A percentile compares a stretch with the other conserved stretches of the same genome.
Evolutionary conservation across 164 flowering plant species (phyloP).

Genomic region (Liriodendron chinense): DNA sequence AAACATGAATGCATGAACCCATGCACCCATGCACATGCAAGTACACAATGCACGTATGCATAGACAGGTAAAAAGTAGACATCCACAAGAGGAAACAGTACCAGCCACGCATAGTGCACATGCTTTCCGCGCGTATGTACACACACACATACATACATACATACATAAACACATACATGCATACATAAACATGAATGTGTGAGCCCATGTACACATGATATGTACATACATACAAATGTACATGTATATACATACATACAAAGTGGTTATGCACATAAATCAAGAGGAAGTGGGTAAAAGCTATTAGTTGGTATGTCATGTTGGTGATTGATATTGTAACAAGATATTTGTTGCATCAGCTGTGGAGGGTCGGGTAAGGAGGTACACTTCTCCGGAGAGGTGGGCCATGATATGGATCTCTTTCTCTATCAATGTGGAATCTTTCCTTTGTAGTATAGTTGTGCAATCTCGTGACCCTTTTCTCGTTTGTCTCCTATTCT

Average conservation of each 20-base stretch:
- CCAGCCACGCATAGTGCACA: too few species aligned
- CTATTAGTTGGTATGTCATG: constrained; percentile 7
- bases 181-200: too few species aligned
- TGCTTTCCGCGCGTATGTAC: too few species aligned
- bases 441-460: background rate
- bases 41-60: too few species aligned
- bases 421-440: constrained; percentile 1
- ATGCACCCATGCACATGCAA: too few species aligned
- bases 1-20: too few species aligned
- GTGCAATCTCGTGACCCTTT: constrained; percentile 6
- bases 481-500: constrained; percentile 1
- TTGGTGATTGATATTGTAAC: constrained; percentile 4
- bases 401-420: background rate
- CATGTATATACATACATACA: background rate
- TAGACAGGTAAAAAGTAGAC: too few species aligned
- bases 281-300: background rate
- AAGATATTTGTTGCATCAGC: constrained; percentile 9
- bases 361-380: background rate
- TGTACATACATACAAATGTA: too few species aligned
- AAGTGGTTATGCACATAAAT: background rate
- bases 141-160: too few species aligned
- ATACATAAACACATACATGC: too few species aligned
- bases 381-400: constrained; percentile 4
- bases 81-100: too few species aligned
- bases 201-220: too few species aligned